Percentiles rank a stretch among this genome's conserved stretches.
phyloP scores from a whole-genome alignment of 1,284 basidiomycete genomes.

The Cryptococcus hybrid region DNA sequence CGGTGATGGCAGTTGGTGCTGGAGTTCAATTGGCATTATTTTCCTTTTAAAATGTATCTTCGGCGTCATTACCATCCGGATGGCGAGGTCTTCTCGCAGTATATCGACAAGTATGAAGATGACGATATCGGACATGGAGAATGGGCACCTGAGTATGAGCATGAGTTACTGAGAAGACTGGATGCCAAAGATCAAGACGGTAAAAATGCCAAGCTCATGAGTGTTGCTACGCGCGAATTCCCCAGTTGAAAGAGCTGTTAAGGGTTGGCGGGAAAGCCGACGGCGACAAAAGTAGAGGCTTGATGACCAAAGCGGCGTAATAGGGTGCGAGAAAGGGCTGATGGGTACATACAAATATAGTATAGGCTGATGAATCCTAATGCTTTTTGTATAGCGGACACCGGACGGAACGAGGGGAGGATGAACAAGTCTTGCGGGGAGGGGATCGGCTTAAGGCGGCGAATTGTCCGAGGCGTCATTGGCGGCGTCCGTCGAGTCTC shows the following conservation, averaged over 20 bases:
- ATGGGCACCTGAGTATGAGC: constrained; percentile 9
- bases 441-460: constrained; percentile 7
- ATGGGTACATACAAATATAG: no score
- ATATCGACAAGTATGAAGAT: constrained; percentile 7
- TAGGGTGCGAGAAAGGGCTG: no score
- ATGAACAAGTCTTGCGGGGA: constrained; percentile 1
- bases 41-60: constrained; percentile 14
- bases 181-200: constrained; percentile 18
- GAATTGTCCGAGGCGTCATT: constrained; percentile 1
- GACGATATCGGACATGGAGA: background rate
- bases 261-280: no score
- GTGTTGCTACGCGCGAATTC: constrained; percentile 5
- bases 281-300: no score
- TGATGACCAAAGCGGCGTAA: no score
- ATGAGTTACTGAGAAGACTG: constrained; percentile 12
- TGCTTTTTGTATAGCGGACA: no score
- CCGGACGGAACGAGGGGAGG: no score
- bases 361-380: no score
- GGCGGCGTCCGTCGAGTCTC: background rate
- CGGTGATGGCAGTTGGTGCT: constrained; percentile 10
- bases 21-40: constrained; percentile 4
- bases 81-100: constrained; percentile 5
- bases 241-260: background rate
- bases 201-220: constrained; percentile 3
- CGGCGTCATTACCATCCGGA: constrained; percentile 12